A percentile compares a stretch with the other conserved stretches of the same genome.
Evolutionary conservation across 352 stramenopile species (phyloP).

Genomic region (Globisporangium barbulae): DNA sequence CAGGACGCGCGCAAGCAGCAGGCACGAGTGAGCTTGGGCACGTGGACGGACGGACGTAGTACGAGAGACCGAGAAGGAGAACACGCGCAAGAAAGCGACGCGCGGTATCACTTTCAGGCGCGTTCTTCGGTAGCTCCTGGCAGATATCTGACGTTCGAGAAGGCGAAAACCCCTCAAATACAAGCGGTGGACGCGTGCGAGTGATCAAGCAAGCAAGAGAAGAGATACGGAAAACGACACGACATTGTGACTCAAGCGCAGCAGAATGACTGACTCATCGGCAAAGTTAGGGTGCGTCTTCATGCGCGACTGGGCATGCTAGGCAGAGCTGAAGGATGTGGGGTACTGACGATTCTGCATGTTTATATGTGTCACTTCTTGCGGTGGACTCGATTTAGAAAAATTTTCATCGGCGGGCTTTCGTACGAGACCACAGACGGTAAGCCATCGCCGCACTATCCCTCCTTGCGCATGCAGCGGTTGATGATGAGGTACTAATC

Average conservation of each 20-base stretch:
- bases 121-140: slow-evolving; percentile 7
- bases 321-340: background rate
- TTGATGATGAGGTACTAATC: background rate
- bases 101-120: slow-evolving; percentile 1
- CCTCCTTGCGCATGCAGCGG: background rate
- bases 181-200: background rate
- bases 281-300: slow-evolving; percentile 32
- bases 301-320: background rate
- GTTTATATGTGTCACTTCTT: slow-evolving; percentile 1
- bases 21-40: background rate
- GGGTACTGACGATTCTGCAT: background rate
- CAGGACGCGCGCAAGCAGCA: background rate
- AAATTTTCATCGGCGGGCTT: slow-evolving; percentile 90
- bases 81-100: background rate
- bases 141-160: background rate
- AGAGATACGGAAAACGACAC: background rate
- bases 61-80: background rate
- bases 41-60: background rate
- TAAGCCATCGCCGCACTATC: slow-evolving; percentile 19
- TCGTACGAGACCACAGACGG: slow-evolving; percentile 90
- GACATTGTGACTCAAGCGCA: background rate
- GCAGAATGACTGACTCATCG: slow-evolving; percentile 31
- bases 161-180: background rate
- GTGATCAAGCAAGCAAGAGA: background rate
- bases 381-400: slow-evolving; percentile 36